These are phyloP conservation scores for Thalassiosira oceanica DNA, from an alignment of 352 stramenopile species.

Conservation along the genomic window DNA sequence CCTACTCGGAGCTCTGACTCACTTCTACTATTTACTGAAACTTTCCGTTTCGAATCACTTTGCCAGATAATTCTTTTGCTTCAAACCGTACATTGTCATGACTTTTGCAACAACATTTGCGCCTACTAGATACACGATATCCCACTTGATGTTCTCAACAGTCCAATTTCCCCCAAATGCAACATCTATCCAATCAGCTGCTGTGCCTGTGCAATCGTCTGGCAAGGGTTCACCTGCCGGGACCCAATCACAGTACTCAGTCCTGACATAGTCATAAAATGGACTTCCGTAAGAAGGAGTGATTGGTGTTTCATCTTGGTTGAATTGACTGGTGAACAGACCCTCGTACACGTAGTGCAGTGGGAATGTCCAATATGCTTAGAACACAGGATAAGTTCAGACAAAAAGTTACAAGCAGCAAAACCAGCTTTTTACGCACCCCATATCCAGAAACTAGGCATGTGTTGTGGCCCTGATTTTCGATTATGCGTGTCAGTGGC, in stretches of 20 bases:
- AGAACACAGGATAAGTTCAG: too few species aligned
- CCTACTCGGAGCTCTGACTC: too few species aligned
- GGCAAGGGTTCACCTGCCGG: constrained; percentile 1
- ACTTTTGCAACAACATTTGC: constrained; percentile 51
- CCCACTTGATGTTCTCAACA: constrained; percentile 47
- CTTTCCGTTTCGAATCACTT: constrained; percentile 16
- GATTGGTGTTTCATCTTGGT: constrained; percentile 64
- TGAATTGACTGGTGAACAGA: constrained; percentile 68
- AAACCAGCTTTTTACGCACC: too few species aligned
- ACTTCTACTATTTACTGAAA: too few species aligned
- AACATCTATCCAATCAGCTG: constrained; percentile 59
- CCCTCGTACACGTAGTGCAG: constrained; percentile 81
- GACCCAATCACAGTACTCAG: too few species aligned
- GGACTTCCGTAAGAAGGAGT: constrained; percentile 32
- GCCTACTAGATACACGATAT: constrained; percentile 57
- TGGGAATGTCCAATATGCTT: constrained; percentile 69
- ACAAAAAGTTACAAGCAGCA: too few species aligned
- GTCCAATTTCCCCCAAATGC: constrained; percentile 56
- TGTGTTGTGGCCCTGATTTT: not conserved
- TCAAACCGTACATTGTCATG: constrained; percentile 39
- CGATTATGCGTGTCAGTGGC: not conserved
- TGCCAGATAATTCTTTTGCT: constrained; percentile 40
- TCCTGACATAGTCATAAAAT: constrained; percentile 61
- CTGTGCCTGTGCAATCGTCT: constrained; percentile 40
- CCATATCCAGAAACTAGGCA: too few species aligned